Percentiles rank a stretch among this genome's conserved stretches.
These are phyloP conservation scores for Urtica urens DNA, from an alignment of 306 rosid species.

Conservation along the genomic window DNA sequence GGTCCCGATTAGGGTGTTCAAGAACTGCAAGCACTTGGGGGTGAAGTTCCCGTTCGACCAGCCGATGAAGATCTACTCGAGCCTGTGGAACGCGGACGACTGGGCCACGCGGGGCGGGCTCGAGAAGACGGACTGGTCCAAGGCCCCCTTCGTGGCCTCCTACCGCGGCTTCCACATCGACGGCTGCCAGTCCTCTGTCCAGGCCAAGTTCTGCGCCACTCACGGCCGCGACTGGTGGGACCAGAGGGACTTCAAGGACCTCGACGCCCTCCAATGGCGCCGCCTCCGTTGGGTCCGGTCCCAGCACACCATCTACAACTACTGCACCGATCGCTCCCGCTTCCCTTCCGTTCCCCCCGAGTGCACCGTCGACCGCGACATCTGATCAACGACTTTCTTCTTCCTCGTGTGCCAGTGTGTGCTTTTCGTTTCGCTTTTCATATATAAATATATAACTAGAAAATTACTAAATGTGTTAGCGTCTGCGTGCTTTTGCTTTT, in stretches of 20 bases:
- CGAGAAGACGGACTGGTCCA: slow-evolving; percentile 92
- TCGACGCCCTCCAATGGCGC: slow-evolving; percentile 50
- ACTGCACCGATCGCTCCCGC: slow-evolving; percentile 61
- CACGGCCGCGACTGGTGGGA: slow-evolving; percentile 92
- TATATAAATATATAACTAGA: too few species aligned
- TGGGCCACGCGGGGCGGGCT: slow-evolving; percentile 97
- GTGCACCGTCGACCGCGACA: slow-evolving; percentile 73
- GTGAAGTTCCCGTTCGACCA: slow-evolving; percentile 78
- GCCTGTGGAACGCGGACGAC: slow-evolving; percentile 93
- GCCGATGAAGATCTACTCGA: slow-evolving; percentile 86
- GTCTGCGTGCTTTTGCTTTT: too few species aligned
- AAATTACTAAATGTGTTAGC: too few species aligned
- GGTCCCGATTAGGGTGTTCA: slow-evolving; percentile 79
- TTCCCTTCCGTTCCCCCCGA: slow-evolving; percentile 40
- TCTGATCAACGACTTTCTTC: too few species aligned
- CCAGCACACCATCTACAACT: slow-evolving; percentile 75
- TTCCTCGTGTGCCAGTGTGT: too few species aligned
- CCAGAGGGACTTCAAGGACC: slow-evolving; percentile 51
- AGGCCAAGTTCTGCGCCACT: slow-evolving; percentile 56
- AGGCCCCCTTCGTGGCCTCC: slow-evolving; percentile 71
- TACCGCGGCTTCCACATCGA: slow-evolving; percentile 79
- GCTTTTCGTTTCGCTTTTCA: too few species aligned
- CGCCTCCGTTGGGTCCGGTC: slow-evolving; percentile 61
- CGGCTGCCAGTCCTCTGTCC: slow-evolving; percentile 77
- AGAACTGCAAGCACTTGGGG: slow-evolving; percentile 73